A percentile compares a stretch with the other conserved stretches of the same genome.
Conservation (phyloP, 768 basidiomycete genomes). For the Auricularia sp. region DNA sequence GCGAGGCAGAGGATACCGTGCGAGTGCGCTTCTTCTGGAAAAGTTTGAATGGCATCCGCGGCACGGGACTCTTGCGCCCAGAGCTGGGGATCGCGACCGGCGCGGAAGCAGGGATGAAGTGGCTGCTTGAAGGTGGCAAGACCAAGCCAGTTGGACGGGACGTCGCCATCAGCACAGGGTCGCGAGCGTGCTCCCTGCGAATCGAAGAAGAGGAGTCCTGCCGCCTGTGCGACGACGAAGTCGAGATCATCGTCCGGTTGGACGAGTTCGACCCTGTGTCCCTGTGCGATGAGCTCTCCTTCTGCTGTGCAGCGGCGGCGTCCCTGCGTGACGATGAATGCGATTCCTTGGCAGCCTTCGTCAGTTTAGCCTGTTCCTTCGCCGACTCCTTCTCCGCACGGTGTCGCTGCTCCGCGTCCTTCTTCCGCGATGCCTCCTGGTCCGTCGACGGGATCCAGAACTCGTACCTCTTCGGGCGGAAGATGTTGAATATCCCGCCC, state of each 20-base stretch:
- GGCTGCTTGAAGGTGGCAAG: neutral
- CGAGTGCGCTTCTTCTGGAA: constrained; percentile 45
- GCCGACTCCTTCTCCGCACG: neutral
- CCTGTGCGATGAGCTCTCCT: too few relatives aligned
- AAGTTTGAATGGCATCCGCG: constrained; percentile 52
- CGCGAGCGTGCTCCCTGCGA: too few relatives aligned
- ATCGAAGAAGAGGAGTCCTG: too few relatives aligned
- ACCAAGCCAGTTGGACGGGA: neutral
- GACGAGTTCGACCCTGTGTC: too few relatives aligned
- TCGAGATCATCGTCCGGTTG: too few relatives aligned
- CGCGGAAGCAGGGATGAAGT: constrained; percentile 10
- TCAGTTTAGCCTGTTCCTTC: constrained; percentile 1
- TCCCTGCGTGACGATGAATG: too few relatives aligned
- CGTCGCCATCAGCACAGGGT: neutral
- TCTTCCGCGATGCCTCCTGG: constrained; percentile 1
- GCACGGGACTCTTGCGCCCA: constrained; percentile 30
- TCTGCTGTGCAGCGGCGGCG: too few relatives aligned
- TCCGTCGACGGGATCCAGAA: constrained; percentile 7
- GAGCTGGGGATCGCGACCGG: constrained; percentile 21
- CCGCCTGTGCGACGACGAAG: too few relatives aligned
- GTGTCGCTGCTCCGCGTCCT: constrained; percentile 1
- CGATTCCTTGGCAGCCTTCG: neutral
- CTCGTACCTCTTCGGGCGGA: constrained; percentile 17
- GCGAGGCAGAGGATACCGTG: constrained; percentile 61
- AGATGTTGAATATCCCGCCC: constrained; percentile 30